phyloP scores from a whole-genome alignment of 805 yeast genomes.

The Kodamaea leandrae region DNA sequence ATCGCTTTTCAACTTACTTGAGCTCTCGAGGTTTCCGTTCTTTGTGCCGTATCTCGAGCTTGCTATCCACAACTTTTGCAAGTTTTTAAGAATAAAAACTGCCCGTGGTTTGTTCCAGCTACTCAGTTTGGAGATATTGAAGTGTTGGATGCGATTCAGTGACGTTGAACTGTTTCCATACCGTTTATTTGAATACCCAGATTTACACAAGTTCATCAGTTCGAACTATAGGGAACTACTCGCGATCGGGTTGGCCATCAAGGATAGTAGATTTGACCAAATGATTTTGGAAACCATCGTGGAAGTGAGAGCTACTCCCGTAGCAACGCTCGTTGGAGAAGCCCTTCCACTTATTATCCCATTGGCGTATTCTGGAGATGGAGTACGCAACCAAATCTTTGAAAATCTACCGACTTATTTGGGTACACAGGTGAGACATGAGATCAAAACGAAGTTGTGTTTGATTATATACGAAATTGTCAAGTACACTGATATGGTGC shows the following conservation, averaged over 20 bases:
- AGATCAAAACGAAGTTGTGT: slow-evolving; percentile 23
- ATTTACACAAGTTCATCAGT: slow-evolving; percentile 26
- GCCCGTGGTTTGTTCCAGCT: slow-evolving; percentile 26
- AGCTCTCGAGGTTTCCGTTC: slow-evolving; percentile 32
- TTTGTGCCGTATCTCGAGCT: slow-evolving; percentile 28
- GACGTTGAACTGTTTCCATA: slow-evolving; percentile 39
- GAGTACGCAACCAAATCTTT: slow-evolving; percentile 34
- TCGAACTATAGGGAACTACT: slow-evolving; percentile 36
- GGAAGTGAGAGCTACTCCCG: slow-evolving; percentile 13
- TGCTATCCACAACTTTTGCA: slow-evolving; percentile 26
- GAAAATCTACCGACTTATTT: slow-evolving; percentile 14
- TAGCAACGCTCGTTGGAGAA: slow-evolving; percentile 23
- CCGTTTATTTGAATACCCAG: slow-evolving; percentile 35
- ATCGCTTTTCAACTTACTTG: slow-evolving; percentile 41
- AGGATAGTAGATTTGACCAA: slow-evolving; percentile 12
- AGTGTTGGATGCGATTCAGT: slow-evolving; percentile 42
- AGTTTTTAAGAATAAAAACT: slow-evolving; percentile 10
- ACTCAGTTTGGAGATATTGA: slow-evolving; percentile 36
- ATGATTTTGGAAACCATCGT: slow-evolving; percentile 15
- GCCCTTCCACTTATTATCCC: slow-evolving; percentile 43
- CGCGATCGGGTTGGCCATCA: slow-evolving; percentile 37
- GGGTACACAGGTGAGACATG: slow-evolving; percentile 20
- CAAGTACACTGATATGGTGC: slow-evolving; percentile 38
- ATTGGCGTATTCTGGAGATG: slow-evolving; percentile 40
- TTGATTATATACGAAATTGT: slow-evolving; percentile 39